Percentiles rank a stretch among this genome's conserved stretches.
These are phyloP conservation scores for Blastobotrys petasosporus DNA, from an alignment of 1,139 yeast genomes.

Conservation along the genomic window DNA sequence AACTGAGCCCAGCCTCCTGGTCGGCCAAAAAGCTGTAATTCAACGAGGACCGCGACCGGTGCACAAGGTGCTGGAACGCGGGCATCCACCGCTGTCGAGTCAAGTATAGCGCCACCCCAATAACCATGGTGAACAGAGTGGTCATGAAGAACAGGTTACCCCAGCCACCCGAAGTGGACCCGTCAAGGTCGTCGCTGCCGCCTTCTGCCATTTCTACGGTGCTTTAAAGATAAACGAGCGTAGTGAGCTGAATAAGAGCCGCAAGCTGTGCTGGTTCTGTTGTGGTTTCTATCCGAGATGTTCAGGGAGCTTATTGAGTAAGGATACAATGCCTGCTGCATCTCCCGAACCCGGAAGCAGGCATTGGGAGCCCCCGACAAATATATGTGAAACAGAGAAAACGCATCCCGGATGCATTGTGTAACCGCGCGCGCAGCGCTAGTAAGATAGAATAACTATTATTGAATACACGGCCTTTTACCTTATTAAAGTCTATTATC, in stretches of 20 bases:
- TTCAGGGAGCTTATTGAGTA: no score
- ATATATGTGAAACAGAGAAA: no score
- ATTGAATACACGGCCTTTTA: no score
- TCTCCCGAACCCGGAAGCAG: no score
- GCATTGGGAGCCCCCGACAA: no score
- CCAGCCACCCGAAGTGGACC: conserved; percentile 5
- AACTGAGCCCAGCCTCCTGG: conserved; percentile 58
- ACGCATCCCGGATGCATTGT: no score
- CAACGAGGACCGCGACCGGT: neutral
- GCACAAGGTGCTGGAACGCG: neutral
- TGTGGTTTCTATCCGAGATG: no score
- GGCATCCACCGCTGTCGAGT: conserved; percentile 5
- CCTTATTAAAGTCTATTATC: no score
- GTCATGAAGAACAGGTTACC: conserved; percentile 3
- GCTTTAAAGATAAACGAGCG: neutral
- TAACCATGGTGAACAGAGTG: conserved; percentile 1
- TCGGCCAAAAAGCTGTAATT: conserved; percentile 49
- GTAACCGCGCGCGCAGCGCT: no score
- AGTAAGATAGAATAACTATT: no score
- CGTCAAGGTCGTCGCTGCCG: neutral
- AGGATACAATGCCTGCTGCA: no score
- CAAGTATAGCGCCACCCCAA: neutral
- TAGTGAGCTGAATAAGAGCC: no score
- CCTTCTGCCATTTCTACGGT: neutral
- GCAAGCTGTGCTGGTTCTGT: neutral